Base-by-base conservation (phyloP, 2,329 filamentous ascomycete genomes). In the Fusarium lateritium region DNA sequence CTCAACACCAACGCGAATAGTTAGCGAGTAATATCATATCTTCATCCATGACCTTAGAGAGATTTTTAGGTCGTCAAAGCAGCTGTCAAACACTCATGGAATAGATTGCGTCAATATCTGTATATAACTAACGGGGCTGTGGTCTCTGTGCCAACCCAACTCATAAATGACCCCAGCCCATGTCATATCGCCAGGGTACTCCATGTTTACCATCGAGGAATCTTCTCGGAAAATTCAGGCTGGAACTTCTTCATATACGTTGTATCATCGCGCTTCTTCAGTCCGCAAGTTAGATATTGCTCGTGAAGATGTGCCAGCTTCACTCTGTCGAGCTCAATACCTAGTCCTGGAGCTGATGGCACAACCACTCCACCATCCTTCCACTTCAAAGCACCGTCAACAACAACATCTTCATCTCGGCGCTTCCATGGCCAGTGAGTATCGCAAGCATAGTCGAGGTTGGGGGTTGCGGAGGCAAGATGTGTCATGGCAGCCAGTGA, bases 381-480 rank as follows among this genome's bases (percentile, higher is more conserved):
- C 80, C 80, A 82, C 26, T 69, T 76, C 55, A 82, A 43, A 0
- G 76, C 74, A 2, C 79, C 79, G n/a, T 79, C 76, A 9, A 78
- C 60, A 44, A 82, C 70, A 7, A 82, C 79, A 49, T 82, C 81
- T 63, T 82, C 81, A 8, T 82, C 78, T 1, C 77, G 75, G 5
- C 77, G 78, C 71, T 82, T 82, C 81, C 81, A 83, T 8, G 81
- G 81, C 81, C 81, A 82, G 59, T 82, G 81, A 0, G 81, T 82
- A 50, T 82, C 81, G 47, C 81, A 82, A 0, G 80, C 80, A 42
- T 82, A 82, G 67, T 82, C 80, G 3, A 82, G 65, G 38, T 82
- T 82, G 0, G 74, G 71, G 1, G 80, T 82, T 15, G 80, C 79
- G 5, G 80, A 75, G 3, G 80, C 80, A 11, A 82, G 73, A 50